phyloP scores from a whole-genome alignment of 176 grass and related monocot genomes.

The Oryza meyeriana region DNA sequence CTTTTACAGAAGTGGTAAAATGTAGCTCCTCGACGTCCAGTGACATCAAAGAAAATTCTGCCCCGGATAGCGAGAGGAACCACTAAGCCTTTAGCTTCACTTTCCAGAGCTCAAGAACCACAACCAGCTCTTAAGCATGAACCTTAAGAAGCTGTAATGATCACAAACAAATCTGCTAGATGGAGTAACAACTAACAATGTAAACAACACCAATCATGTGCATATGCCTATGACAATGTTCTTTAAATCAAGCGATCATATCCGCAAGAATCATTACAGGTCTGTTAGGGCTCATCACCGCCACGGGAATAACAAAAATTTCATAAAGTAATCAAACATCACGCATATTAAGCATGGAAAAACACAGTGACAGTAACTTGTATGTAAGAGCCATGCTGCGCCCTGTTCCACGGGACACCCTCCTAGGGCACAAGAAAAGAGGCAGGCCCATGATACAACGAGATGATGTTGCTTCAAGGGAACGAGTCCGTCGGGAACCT shows the following conservation, averaged over 20 bases:
- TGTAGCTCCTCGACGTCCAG: slow-evolving; percentile 71
- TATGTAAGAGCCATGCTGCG: slow-evolving; percentile 44
- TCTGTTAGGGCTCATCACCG: slow-evolving; percentile 46
- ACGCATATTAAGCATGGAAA: not conserved
- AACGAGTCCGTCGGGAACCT: slow-evolving; percentile 54
- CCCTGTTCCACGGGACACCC: slow-evolving; percentile 7
- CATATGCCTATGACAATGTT: slow-evolving; percentile 33
- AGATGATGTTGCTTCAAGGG: slow-evolving; percentile 51
- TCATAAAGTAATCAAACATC: not conserved
- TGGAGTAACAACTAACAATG: not conserved
- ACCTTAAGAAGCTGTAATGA: slow-evolving; percentile 34
- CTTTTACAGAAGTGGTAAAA: not conserved
- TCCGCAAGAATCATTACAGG: slow-evolving; percentile 67
- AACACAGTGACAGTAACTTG: not conserved
- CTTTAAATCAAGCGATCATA: slow-evolving; percentile 53
- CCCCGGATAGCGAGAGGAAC: slow-evolving; percentile 71
- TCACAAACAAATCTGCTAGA: not conserved
- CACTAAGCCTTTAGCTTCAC: slow-evolving; percentile 42
- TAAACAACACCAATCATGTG: not conserved
- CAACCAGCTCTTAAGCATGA: slow-evolving; percentile 23
- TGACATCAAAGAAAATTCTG: slow-evolving; percentile 36
- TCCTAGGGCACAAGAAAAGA: not conserved
- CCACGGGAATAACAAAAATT: not conserved
- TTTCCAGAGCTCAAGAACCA: slow-evolving; percentile 36
- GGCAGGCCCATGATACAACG: slow-evolving; percentile 49